Conservation (phyloP, 768 basidiomycete genomes). For the Kwoniella heveanensis region DNA sequence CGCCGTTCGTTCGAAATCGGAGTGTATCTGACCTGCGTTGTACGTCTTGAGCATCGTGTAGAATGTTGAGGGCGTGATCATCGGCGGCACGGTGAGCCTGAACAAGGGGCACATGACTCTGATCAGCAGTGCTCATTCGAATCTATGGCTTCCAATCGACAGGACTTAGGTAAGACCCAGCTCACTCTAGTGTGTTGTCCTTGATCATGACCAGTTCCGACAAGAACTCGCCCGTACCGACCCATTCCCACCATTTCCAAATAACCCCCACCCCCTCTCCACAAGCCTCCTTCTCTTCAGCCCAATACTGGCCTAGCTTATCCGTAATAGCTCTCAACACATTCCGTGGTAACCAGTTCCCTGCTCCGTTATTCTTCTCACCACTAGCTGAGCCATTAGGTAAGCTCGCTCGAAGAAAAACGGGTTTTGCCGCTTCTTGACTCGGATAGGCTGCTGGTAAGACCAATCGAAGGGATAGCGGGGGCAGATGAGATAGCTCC, state of each 20-base stretch:
- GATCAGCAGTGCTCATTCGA: too few species aligned
- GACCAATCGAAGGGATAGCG: conserved; percentile 24
- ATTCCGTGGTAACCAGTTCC: conserved; percentile 31
- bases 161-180: too few species aligned
- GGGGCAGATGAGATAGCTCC: conserved; percentile 37
- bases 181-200: conserved; percentile 31
- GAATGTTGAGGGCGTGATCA: conserved; percentile 31
- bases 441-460: conserved; percentile 40
- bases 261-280: conserved; percentile 43
- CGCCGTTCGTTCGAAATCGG: conserved; percentile 65
- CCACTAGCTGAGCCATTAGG: conserved; percentile 7
- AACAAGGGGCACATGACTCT: too few species aligned
- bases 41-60: conserved; percentile 40
- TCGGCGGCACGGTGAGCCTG: conserved; percentile 36
- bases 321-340: conserved; percentile 16
- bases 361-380: not conserved
- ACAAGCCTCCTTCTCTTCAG: conserved; percentile 29
- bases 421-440: conserved; percentile 15
- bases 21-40: conserved; percentile 39
- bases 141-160: too few species aligned
- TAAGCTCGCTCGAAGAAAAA: conserved; percentile 25
- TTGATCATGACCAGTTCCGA: conserved; percentile 30
- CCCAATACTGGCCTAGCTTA: conserved; percentile 35
- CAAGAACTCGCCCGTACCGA: conserved; percentile 44
- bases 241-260: conserved; percentile 54